These are phyloP conservation scores for Suhomyces canberraensis DNA, from an alignment of 805 yeast genomes.

Conservation along the genomic window DNA sequence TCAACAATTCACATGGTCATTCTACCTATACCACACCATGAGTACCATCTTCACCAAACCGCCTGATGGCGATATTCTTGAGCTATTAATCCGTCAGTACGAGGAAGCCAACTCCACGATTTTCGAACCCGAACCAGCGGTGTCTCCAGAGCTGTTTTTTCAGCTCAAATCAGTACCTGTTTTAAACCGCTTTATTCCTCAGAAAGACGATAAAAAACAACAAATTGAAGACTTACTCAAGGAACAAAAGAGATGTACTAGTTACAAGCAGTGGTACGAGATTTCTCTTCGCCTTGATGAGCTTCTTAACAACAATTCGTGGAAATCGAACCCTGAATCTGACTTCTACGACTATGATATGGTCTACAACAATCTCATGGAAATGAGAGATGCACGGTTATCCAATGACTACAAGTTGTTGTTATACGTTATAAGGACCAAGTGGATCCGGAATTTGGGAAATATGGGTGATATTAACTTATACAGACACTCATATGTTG, in stretches of 20 bases:
- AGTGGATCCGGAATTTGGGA: slow-evolving; percentile 82
- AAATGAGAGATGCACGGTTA: slow-evolving; percentile 58
- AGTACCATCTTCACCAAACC: too few species aligned
- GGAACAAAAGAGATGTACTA: slow-evolving; percentile 34
- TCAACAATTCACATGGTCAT: too few species aligned
- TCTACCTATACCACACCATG: too few species aligned
- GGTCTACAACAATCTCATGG: slow-evolving; percentile 49
- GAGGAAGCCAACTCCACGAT: background rate
- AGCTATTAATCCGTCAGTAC: slow-evolving; percentile 4
- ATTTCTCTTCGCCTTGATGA: slow-evolving; percentile 63
- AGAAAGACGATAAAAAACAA: slow-evolving; percentile 19
- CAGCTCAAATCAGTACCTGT: slow-evolving; percentile 13
- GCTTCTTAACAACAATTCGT: slow-evolving; percentile 56
- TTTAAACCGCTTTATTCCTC: slow-evolving; percentile 17
- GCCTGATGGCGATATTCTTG: slow-evolving; percentile 4
- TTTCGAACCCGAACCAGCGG: background rate
- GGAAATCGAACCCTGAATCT: slow-evolving; percentile 68
- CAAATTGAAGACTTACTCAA: slow-evolving; percentile 21
- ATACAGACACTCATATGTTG: slow-evolving; percentile 75
- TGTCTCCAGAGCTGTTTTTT: background rate
- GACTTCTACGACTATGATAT: slow-evolving; percentile 71
- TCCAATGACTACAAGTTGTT: slow-evolving; percentile 57
- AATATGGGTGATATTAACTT: slow-evolving; percentile 80
- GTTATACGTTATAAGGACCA: slow-evolving; percentile 74
- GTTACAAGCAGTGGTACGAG: slow-evolving; percentile 64